Percentiles rank a stretch among this genome's conserved stretches.
phyloP scores from a whole-genome alignment of 2,329 filamentous ascomycete genomes.

The Stachybotrys chartarum region DNA sequence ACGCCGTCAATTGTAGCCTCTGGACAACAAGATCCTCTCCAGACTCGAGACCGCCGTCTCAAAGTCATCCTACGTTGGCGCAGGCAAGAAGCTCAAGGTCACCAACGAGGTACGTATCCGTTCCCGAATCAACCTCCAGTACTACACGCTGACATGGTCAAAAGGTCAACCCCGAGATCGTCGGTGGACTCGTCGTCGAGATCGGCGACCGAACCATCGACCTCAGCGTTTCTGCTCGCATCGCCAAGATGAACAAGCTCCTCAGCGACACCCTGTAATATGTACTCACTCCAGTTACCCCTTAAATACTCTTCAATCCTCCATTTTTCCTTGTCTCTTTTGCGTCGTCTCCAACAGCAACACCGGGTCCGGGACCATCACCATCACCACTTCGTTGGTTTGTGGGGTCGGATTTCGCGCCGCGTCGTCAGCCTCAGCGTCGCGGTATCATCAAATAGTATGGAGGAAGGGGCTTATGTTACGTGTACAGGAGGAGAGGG shows the following conservation, averaged over 20 bases:
- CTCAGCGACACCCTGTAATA: conserved; percentile 93
- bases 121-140: background rate
- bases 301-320: conserved; percentile 9
- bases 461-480: background rate
- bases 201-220: conserved; percentile 98
- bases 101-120: conserved; percentile 65
- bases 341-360: background rate
- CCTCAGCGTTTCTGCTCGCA: conserved; percentile 88
- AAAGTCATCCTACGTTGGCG: conserved; percentile 82
- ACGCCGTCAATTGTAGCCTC: conserved; percentile 44
- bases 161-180: conserved; percentile 90
- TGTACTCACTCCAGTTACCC: conserved; percentile 3
- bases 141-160: background rate
- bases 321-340: conserved; percentile 15
- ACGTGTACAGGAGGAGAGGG: background rate
- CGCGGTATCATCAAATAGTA: background rate
- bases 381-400: background rate
- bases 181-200: conserved; percentile 91
- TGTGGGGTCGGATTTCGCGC: background rate
- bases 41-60: conserved; percentile 81
- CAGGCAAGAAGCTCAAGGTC: conserved; percentile 97
- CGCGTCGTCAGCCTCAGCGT: background rate
- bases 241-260: conserved; percentile 99
- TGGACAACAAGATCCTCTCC: conserved; percentile 79
- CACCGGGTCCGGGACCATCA: background rate